A percentile compares a stretch with the other conserved stretches of the same genome.
Evolutionary conservation across 1,139 yeast genomes (phyloP).

Genomic region (Pneumocystis carinii): DNA sequence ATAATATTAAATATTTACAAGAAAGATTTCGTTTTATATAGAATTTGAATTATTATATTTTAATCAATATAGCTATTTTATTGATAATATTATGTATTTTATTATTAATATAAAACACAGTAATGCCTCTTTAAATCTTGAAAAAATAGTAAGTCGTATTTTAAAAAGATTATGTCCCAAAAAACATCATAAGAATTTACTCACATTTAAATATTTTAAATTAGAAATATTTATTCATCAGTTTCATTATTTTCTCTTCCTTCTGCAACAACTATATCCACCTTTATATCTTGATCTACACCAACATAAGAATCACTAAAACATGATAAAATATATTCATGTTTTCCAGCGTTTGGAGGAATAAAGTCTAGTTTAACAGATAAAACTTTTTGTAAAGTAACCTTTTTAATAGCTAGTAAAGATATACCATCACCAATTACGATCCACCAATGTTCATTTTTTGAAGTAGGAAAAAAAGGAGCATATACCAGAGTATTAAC

Average conservation of each 20-base stretch:
- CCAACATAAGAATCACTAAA: conserved; percentile 83
- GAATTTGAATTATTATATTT: not conserved
- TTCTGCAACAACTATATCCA: conserved; percentile 34
- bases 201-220: not conserved
- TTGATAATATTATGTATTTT: not conserved
- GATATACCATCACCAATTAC: conserved; percentile 63
- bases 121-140: not conserved
- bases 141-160: not conserved
- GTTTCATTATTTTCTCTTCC: conserved; percentile 23
- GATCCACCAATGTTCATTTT: conserved; percentile 64
- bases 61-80: not conserved
- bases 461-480: conserved; percentile 40
- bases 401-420: conserved; percentile 59
- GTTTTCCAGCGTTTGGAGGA: conserved; percentile 46
- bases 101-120: not conserved
- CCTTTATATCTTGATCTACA: conserved; percentile 65
- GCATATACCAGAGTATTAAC: conserved; percentile 23
- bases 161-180: not conserved
- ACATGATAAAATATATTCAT: conserved; percentile 59
- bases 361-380: conserved; percentile 40
- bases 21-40: not conserved
- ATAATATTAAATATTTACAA: not conserved
- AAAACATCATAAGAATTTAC: not conserved
- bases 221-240: conserved; percentile 15
- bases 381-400: conserved; percentile 30